Evolutionary conservation across 805 yeast species (phyloP), one percentile per base, ranked within the genome.

Genomic region (Yarrowia divulgata): DNA sequence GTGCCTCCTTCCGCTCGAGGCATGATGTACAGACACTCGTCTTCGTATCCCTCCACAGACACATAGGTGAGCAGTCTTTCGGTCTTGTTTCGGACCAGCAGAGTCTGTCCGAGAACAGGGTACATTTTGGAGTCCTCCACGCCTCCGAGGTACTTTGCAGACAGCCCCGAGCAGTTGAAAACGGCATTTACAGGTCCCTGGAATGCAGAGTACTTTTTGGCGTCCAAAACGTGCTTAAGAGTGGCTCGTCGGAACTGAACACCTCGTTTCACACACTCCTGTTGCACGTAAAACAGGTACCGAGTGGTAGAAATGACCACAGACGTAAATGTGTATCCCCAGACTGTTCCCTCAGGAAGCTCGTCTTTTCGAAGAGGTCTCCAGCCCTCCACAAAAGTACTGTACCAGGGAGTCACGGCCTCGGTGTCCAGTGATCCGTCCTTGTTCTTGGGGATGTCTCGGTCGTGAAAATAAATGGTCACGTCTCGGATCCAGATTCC

Each of bases 141-240:
- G 13, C 94, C 95, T 12, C 87, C 87, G 7, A 91, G 79, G 2
- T 77, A 75, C 58, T 80, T 81, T 1, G 95, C 90, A 14, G 92
- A 90, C 23, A 89, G 79, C 7, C 96, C 97, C 0, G 93, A 82
- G 77, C 97, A 90, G 74, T 91, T 91, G 83, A 90, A 88, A 7
- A 90, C 89, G 5, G 78, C 80, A 49, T 81, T 77, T 1, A 87
- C 81, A 1, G 75, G 50, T 57, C 62, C 39, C 69, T 40, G 62
- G 52, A 43, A 52, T 2, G 49, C 50, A 23, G 50, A 14, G 52
- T 52, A 35, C 43, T 54, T 54, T 39, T 70, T 73, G 1, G 90
- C 92, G 71, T 89, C 87, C 8, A 84, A 75, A 54, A 90, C 81
- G 74, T 88, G 89, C 2, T 81, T 75, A 35, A 90, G 71, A 34